Conservation (phyloP, 208 protist species). For the Crithidia thermophila region DNA sequence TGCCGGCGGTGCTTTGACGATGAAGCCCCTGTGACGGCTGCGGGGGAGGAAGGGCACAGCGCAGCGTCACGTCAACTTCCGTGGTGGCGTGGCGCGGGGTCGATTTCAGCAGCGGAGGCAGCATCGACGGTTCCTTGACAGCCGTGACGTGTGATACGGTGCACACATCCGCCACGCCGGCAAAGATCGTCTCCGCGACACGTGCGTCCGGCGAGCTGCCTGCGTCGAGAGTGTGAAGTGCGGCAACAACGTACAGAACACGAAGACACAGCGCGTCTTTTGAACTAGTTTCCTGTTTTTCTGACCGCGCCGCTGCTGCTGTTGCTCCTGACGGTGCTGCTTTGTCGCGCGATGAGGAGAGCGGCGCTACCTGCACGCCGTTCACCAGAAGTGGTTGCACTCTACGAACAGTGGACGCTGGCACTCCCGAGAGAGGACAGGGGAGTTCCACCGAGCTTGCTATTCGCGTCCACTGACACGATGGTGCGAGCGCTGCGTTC, state of each 20-base stretch:
- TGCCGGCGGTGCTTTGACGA: no score
- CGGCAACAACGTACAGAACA: constrained; percentile 9
- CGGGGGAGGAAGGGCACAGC: background rate
- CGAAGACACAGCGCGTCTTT: no score
- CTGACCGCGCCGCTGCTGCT: no score
- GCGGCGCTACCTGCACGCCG: background rate
- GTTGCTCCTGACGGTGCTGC: no score
- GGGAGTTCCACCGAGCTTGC: constrained; percentile 16
- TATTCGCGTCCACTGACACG: constrained; percentile 8
- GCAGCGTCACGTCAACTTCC: background rate
- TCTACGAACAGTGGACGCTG: background rate
- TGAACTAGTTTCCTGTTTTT: no score
- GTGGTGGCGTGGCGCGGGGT: background rate
- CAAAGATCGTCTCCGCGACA: background rate
- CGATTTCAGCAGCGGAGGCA: background rate
- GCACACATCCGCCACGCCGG: constrained; percentile 1
- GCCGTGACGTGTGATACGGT: background rate
- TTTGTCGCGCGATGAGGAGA: no score
- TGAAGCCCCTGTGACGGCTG: no score
- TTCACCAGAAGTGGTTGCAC: background rate
- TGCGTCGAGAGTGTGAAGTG: background rate
- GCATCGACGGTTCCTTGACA: background rate
- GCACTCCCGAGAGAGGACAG: background rate
- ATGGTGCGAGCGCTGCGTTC: background rate
- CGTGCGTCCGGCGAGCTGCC: background rate